Conservation (phyloP, 140 eudicot genomes). For the Flaveria floridana region DNA sequence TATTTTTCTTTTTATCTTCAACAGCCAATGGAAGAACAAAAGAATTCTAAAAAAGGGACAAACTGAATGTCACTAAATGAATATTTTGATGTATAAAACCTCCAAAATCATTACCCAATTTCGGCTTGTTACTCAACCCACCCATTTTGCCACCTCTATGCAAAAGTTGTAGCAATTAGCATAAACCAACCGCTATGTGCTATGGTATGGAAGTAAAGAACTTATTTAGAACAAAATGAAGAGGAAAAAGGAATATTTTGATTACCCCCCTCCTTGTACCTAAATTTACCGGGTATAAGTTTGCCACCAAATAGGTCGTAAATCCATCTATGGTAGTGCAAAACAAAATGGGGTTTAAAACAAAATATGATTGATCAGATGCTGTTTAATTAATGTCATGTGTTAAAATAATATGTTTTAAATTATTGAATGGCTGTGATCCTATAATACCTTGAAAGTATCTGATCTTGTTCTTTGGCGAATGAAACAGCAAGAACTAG, state of each 20-base stretch:
- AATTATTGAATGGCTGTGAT: neutral
- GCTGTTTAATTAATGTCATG: neutral
- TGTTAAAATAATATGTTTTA: neutral
- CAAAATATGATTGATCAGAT: too few species aligned
- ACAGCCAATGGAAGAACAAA: neutral
- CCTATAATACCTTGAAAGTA: slow-evolving; percentile 70
- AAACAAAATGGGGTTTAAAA: too few species aligned
- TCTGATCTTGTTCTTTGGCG: slow-evolving; percentile 93
- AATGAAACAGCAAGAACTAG: slow-evolving; percentile 84
- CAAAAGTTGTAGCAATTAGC: neutral
- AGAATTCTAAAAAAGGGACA: neutral
- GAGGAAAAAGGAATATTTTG: too few species aligned
- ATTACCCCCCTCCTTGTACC: too few species aligned
- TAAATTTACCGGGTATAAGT: too few species aligned
- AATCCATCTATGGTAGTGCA: too few species aligned
- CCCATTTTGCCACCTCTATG: neutral
- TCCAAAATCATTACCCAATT: neutral
- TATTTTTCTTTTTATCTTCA: neutral
- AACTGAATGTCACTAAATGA: neutral
- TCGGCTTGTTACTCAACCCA: neutral
- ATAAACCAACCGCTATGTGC: too few species aligned
- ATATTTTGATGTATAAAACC: neutral
- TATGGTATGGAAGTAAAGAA: too few species aligned
- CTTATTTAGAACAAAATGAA: too few species aligned
- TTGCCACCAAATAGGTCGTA: too few species aligned